A percentile compares a stretch with the other conserved stretches of the same genome.
These are phyloP conservation scores for Nakaseomyces bracarensis DNA, from an alignment of 1,139 yeast genomes.

Conservation along the genomic window DNA sequence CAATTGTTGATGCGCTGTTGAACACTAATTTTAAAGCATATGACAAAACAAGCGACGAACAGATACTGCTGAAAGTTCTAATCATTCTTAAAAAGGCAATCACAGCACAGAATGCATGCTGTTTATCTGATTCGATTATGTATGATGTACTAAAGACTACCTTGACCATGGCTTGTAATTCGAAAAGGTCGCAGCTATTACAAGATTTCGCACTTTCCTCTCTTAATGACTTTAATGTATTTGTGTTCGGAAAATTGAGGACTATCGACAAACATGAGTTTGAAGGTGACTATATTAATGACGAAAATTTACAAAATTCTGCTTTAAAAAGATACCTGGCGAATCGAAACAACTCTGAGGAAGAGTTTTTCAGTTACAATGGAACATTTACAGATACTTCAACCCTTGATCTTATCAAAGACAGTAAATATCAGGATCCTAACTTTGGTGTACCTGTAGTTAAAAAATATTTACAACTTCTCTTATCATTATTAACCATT, in stretches of 20 bases:
- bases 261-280: constrained; percentile 41
- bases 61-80: constrained; percentile 74
- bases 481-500: constrained; percentile 63
- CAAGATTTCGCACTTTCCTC: constrained; percentile 85
- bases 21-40: constrained; percentile 94
- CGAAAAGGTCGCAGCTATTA: constrained; percentile 79
- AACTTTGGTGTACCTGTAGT: constrained; percentile 33
- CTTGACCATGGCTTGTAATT: constrained; percentile 85
- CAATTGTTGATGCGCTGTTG: constrained; percentile 61
- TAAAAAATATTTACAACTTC: constrained; percentile 46
- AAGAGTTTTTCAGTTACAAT: background rate
- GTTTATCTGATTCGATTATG: constrained; percentile 69
- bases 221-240: constrained; percentile 56
- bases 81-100: constrained; percentile 62
- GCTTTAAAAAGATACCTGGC: constrained; percentile 16
- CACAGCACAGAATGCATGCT: constrained; percentile 48
- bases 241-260: constrained; percentile 54
- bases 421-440: constrained; percentile 3
- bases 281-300: constrained; percentile 25
- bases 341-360: constrained; percentile 10
- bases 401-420: constrained; percentile 1
- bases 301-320: constrained; percentile 29
- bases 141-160: constrained; percentile 87
- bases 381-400: background rate
- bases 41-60: constrained; percentile 85